A percentile compares a stretch with the other conserved stretches of the same genome.
Evolutionary conservation across 2,329 filamentous ascomycete genomes (phyloP).

Genomic region (Zymoseptoria tritici): DNA sequence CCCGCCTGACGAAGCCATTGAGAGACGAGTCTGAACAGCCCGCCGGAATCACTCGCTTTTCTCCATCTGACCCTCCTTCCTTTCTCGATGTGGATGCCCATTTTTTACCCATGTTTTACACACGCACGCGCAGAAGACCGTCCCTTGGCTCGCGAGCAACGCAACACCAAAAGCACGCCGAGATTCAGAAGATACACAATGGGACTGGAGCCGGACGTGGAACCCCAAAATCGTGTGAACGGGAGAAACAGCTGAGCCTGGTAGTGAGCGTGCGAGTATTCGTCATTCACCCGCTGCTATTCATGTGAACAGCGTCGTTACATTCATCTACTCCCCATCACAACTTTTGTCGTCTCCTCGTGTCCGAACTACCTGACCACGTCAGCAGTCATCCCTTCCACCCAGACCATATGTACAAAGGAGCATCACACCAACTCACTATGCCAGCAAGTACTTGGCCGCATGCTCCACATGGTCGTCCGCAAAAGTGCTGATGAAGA

Average conservation of each 20-base stretch:
- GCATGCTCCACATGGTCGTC: constrained; percentile 88
- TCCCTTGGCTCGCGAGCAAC: neutral
- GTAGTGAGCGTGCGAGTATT: neutral
- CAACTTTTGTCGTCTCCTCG: constrained; percentile 1
- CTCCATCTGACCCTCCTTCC: neutral
- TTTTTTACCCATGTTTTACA: too few relatives aligned
- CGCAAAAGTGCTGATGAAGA: constrained; percentile 84
- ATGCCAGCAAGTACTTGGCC: constrained; percentile 63
- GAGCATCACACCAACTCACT: constrained; percentile 3
- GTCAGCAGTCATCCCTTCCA: constrained; percentile 3
- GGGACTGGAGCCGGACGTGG: neutral
- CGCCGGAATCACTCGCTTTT: neutral
- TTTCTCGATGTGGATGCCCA: neutral
- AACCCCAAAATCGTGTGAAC: neutral
- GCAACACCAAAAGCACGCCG: neutral
- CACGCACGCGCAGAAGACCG: neutral
- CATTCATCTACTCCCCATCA: neutral
- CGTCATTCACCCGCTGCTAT: neutral
- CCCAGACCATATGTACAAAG: neutral
- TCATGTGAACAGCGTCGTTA: neutral
- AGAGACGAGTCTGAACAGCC: neutral
- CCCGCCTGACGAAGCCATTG: neutral
- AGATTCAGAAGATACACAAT: neutral
- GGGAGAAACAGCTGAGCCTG: neutral
- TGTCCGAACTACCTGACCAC: neutral